These are phyloP conservation scores for Acephala macrosclerotiorum DNA, from an alignment of 2,329 filamentous ascomycete genomes.

Conservation along the genomic window DNA sequence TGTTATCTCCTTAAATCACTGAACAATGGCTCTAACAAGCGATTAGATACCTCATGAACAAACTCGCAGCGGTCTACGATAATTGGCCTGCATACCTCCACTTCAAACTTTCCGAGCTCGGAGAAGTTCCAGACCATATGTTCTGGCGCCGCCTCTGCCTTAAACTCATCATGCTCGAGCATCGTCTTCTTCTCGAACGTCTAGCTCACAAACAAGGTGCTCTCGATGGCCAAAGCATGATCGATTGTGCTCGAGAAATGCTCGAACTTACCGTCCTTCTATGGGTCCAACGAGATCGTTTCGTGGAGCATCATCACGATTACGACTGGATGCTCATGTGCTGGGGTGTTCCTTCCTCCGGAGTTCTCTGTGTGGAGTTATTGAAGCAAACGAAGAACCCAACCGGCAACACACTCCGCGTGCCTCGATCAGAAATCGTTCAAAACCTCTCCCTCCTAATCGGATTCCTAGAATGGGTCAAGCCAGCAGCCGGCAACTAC, in stretches of 20 bases:
- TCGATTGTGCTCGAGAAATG: constrained; percentile 55
- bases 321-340: constrained; percentile 61
- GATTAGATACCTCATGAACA: constrained; percentile 31
- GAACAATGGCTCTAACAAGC: constrained; percentile 9
- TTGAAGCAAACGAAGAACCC: constrained; percentile 50
- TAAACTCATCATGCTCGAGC: constrained; percentile 59
- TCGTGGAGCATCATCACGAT: constrained; percentile 50
- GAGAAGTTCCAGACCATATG: constrained; percentile 45
- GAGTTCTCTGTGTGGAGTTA: constrained; percentile 59
- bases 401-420: constrained; percentile 44
- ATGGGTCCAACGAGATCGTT: constrained; percentile 58
- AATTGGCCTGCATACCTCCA: constrained; percentile 45
- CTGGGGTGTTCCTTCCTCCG: constrained; percentile 56
- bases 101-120: constrained; percentile 49
- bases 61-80: constrained; percentile 47
- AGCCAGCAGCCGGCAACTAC: constrained; percentile 55
- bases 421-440: constrained; percentile 57
- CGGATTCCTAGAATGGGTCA: constrained; percentile 59
- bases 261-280: constrained; percentile 54
- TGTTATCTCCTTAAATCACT: constrained; percentile 1
- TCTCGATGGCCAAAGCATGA: constrained; percentile 50
- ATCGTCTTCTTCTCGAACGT: constrained; percentile 65
- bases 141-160: constrained; percentile 55
- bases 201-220: constrained; percentile 56
- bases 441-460: constrained; percentile 60